A percentile compares a stretch with the other conserved stretches of the same genome.
Conservation (phyloP, 306 rosid species). For the Pterocarpus santalinus region DNA sequence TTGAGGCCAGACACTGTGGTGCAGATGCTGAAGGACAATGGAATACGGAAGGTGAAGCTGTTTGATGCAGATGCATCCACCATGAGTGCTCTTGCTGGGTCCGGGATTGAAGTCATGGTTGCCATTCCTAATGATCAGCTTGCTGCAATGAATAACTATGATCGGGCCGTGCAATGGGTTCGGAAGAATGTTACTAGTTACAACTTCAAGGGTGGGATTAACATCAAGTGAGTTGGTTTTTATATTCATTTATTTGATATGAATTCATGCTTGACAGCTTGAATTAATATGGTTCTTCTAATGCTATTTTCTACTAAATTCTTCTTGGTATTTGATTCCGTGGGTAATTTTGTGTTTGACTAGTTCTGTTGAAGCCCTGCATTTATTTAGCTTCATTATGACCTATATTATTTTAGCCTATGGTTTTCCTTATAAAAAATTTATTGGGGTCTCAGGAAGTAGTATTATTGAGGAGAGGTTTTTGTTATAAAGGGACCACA, state of each 20-base stretch:
- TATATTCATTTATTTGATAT: neutral
- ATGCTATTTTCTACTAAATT: neutral
- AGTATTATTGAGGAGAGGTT: too few relatives aligned
- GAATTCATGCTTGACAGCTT: too few relatives aligned
- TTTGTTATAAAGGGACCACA: too few relatives aligned
- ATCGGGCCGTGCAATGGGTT: slow-evolving; percentile 91
- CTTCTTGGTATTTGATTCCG: neutral
- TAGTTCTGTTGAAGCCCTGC: neutral
- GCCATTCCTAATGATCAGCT: slow-evolving; percentile 92
- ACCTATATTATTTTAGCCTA: too few relatives aligned
- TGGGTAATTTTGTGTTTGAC: neutral
- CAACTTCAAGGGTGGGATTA: slow-evolving; percentile 77
- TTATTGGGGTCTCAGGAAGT: too few relatives aligned
- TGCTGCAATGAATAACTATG: slow-evolving; percentile 58
- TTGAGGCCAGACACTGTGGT: slow-evolving; percentile 77
- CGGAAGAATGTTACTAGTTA: slow-evolving; percentile 73
- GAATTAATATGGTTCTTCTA: neutral
- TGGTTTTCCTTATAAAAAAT: too few relatives aligned
- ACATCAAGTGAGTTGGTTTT: slow-evolving; percentile 69
- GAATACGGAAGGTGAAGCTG: slow-evolving; percentile 85
- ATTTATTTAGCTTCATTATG: neutral
- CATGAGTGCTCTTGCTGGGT: slow-evolving; percentile 79
- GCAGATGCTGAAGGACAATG: slow-evolving; percentile 86
- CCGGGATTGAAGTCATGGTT: slow-evolving; percentile 87
- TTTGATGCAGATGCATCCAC: slow-evolving; percentile 75